Conservation (phyloP, 2,329 filamentous ascomycete species). For the Epichloe gansuensis region DNA sequence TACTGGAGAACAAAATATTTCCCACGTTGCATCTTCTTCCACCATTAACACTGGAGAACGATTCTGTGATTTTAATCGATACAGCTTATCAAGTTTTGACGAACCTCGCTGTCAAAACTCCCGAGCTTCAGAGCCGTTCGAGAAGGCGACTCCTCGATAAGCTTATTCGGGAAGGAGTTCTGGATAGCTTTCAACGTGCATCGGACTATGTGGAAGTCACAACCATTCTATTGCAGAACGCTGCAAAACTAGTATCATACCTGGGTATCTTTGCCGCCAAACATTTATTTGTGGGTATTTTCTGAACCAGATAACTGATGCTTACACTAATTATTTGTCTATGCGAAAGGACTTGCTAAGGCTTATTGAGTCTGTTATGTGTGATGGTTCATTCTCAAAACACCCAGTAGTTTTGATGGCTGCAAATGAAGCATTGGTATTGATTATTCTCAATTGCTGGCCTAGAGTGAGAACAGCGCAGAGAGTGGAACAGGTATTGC, state of each 20-base stretch:
- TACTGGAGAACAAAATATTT: conserved; percentile 57
- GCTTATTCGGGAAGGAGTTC: conserved; percentile 41
- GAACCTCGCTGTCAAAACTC: conserved; percentile 31
- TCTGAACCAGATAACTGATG: neutral
- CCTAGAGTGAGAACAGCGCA: conserved; percentile 43
- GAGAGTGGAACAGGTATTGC: conserved; percentile 52
- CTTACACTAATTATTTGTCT: neutral
- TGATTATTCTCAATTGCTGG: conserved; percentile 52
- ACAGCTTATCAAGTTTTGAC: conserved; percentile 56
- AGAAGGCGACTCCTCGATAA: conserved; percentile 35
- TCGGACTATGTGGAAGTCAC: conserved; percentile 45
- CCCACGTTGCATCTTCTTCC: conserved; percentile 69
- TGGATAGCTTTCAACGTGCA: conserved; percentile 43
- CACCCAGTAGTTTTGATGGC: conserved; percentile 40
- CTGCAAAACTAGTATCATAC: conserved; percentile 34
- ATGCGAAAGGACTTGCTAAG: conserved; percentile 48
- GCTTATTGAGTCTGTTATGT: conserved; percentile 50
- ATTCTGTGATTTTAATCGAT: conserved; percentile 51
- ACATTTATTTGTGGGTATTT: conserved; percentile 45
- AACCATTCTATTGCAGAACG: conserved; percentile 39
- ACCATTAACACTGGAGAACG: conserved; percentile 57
- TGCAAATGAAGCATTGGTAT: conserved; percentile 39
- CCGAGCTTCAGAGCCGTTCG: conserved; percentile 12
- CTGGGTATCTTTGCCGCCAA: conserved; percentile 52
- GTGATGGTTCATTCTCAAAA: conserved; percentile 52